These are phyloP conservation scores for Xylariales sp. DNA, from an alignment of 2,329 filamentous ascomycete genomes.

Conservation along the genomic window DNA sequence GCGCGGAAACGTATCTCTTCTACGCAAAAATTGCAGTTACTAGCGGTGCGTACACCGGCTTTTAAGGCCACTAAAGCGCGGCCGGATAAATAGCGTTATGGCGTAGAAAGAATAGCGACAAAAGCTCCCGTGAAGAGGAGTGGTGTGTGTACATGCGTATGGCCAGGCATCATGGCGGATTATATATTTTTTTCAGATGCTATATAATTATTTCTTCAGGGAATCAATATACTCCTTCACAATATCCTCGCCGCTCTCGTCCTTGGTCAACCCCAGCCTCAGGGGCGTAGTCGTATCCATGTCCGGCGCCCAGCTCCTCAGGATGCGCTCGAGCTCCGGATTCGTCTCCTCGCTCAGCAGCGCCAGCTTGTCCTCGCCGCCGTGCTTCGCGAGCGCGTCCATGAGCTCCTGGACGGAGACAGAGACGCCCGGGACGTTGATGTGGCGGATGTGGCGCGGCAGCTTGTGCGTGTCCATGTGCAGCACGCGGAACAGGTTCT, in stretches of 20 bases:
- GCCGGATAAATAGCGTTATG: no score
- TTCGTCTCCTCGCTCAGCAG: constrained; percentile 67
- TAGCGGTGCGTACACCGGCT: constrained; percentile 38
- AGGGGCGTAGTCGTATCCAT: constrained; percentile 65
- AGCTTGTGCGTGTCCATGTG: constrained; percentile 55
- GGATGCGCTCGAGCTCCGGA: constrained; percentile 64
- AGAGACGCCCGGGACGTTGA: constrained; percentile 69
- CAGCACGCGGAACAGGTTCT: constrained; percentile 64
- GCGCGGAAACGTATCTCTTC: constrained; percentile 56
- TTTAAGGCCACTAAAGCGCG: neutral
- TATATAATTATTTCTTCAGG: constrained; percentile 43
- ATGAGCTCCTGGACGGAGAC: constrained; percentile 70
- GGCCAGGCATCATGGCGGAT: neutral
- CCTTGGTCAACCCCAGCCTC: constrained; percentile 62
- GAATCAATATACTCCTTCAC: constrained; percentile 66
- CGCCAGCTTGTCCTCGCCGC: constrained; percentile 64
- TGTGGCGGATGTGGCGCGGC: constrained; percentile 59
- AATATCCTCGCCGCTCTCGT: constrained; percentile 64
- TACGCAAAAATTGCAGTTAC: constrained; percentile 52
- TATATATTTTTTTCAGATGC: neutral
- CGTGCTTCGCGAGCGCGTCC: constrained; percentile 66
- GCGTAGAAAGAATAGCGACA: no score
- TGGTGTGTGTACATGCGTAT: neutral
- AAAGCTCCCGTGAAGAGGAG: neutral
- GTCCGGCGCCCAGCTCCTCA: constrained; percentile 70